Evolutionary conservation across 2,329 filamentous ascomycete genomes (phyloP), one percentile per base, ranked within the genome.

Genomic region (Hypoxylon sp.): DNA sequence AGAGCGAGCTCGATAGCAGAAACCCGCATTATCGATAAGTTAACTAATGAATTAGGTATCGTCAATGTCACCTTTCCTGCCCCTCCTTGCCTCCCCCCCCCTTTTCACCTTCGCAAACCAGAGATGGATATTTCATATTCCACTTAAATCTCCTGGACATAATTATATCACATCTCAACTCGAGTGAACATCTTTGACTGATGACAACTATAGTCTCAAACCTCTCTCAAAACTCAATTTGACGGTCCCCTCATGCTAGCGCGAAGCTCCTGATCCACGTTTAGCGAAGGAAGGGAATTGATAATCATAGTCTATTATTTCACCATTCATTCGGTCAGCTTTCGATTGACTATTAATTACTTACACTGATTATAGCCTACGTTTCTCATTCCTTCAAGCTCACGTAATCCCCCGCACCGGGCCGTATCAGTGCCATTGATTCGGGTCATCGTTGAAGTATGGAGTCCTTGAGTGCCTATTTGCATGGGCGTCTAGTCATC

Each of bases 371-470:
- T 22, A 50, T 33, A 47, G 50, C 58, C 46, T 42, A 47, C 61
- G 39, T 56, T 56, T 51, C 14, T 6, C 55, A 31, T 48, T 50
- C 33, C 42, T 37, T 44, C 26, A 14, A 11, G 39, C 65, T 66
- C 62, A 68, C 65, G 52, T 71, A 68, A 71, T 67, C 67, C 63
- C 60, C 66, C 67, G 60, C 66, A 60, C 52, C 66, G 56, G 50
- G 42, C 57, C 63, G 57, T 60, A 58, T 57, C 57, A 57, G 67
- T 50, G 14, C 61, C 69, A 63, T 60, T 54, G 46, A 63, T 48
- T 63, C 64, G 63, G 66, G 61, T 60, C 62, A 31, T 31, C 60
- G 44, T 62, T 35, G 37, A 53, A 42, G 24, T 11, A 46, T 54
- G 19, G 33, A 51, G 13, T 46, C 31, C 52, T 57, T 47, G 35